Percentiles rank a stretch among this genome's conserved stretches.
Evolutionary conservation across 495 filamentous ascomycete genomes (phyloP).

Genomic region (Podospora conica): DNA sequence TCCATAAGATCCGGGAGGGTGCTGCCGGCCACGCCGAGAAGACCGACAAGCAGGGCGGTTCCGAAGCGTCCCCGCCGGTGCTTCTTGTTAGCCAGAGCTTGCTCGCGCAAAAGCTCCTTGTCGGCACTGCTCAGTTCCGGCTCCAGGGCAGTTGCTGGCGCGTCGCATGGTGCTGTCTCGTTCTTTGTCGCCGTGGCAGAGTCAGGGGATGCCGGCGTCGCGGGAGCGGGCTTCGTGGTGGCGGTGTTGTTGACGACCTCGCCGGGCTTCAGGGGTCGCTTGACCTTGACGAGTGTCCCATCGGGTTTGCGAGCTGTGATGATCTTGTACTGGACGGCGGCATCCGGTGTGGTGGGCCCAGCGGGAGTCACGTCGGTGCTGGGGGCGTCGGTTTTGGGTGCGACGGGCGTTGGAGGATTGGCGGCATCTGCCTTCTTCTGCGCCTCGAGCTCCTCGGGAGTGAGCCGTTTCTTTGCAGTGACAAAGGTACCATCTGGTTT

Average conservation of each 20-base stretch:
- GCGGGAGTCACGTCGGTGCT: neutral
- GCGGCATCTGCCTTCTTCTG: neutral
- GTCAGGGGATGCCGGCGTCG: neutral
- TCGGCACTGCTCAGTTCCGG: neutral
- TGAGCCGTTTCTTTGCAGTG: constrained; percentile 5
- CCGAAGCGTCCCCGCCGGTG: constrained; percentile 1
- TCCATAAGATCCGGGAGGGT: constrained; percentile 6
- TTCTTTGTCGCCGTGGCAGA: neutral
- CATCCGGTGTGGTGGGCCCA: neutral
- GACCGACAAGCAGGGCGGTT: constrained; percentile 1
- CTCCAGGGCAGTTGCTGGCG: neutral
- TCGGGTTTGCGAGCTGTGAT: constrained; percentile 10
- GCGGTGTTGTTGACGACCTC: neutral
- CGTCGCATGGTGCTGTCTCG: neutral
- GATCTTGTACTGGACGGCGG: constrained; percentile 4
- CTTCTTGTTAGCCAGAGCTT: constrained; percentile 1
- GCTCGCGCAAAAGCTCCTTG: neutral
- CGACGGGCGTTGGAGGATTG: neutral
- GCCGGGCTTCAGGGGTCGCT: constrained; percentile 2
- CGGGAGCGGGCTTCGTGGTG: neutral
- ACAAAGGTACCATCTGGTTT: constrained; percentile 6
- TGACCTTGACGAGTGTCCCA: constrained; percentile 9
- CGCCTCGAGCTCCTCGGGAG: constrained; percentile 6
- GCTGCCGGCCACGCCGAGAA: constrained; percentile 3
- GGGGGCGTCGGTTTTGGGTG: neutral